Evolutionary conservation across 257 asterid genomes (phyloP).

Genomic region (Plantago elongata): DNA sequence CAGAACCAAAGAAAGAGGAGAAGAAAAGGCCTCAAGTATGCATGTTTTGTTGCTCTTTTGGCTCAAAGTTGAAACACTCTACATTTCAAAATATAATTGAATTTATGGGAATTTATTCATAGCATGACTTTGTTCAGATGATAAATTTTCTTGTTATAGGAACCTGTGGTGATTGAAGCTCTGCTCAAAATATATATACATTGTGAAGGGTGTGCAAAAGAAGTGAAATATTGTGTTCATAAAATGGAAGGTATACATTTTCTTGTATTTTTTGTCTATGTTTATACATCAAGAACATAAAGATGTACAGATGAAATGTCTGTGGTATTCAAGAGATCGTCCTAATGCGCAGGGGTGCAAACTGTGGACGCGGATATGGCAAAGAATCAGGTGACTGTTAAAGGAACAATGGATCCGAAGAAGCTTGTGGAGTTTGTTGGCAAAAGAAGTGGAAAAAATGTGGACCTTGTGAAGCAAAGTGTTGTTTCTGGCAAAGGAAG

Average conservation of each 20-base stretch:
- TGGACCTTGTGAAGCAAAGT: slow-evolving; percentile 29
- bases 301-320: not conserved
- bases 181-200: slow-evolving; percentile 49
- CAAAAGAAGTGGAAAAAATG: slow-evolving; percentile 43
- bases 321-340: not conserved
- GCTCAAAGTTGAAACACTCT: too few relatives aligned
- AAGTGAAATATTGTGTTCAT: slow-evolving; percentile 48
- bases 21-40: slow-evolving; percentile 34
- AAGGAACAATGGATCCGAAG: slow-evolving; percentile 56
- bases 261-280: not conserved
- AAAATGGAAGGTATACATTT: slow-evolving; percentile 51
- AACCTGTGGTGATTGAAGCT: slow-evolving; percentile 45
- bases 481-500: slow-evolving; percentile 27
- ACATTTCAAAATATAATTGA: too few relatives aligned
- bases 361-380: slow-evolving; percentile 47
- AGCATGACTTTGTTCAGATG: not conserved
- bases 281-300: too few relatives aligned
- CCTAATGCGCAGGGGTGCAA: slow-evolving; percentile 43
- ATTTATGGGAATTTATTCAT: too few relatives aligned
- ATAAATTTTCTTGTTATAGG: not conserved
- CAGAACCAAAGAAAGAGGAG: slow-evolving; percentile 26
- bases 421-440: slow-evolving; percentile 44
- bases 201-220: slow-evolving; percentile 68
- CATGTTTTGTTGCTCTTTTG: too few relatives aligned
- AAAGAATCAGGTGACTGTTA: slow-evolving; percentile 55